phyloP scores from a whole-genome alignment of 164 flowering plant genomes.

The Sedum album region DNA sequence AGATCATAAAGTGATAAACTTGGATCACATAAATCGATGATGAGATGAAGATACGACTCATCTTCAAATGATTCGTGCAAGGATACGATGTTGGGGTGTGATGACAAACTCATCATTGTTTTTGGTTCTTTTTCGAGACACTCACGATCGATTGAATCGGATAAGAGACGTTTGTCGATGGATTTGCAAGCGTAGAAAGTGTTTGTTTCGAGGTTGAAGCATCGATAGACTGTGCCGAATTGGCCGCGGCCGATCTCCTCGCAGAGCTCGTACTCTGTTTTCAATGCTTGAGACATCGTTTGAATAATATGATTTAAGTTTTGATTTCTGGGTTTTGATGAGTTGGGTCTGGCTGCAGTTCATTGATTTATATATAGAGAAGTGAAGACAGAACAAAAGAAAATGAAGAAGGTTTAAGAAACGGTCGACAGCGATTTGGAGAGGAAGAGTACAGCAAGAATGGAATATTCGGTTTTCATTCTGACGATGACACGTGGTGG shows the following conservation, averaged over 20 bases:
- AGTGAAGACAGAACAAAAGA: too few relatives aligned
- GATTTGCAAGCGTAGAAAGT: constrained; percentile 56
- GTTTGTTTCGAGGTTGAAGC: constrained; percentile 30
- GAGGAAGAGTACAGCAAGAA: not conserved
- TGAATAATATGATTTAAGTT: not conserved
- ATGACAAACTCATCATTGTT: constrained; percentile 29
- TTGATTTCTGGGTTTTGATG: not conserved
- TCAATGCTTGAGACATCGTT: constrained; percentile 41
- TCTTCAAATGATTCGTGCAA: constrained; percentile 42
- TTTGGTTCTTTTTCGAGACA: constrained; percentile 61
- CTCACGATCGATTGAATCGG: constrained; percentile 42
- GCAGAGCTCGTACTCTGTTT: constrained; percentile 38
- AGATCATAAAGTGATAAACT: constrained; percentile 33
- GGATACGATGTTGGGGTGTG: constrained; percentile 37
- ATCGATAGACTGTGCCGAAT: constrained; percentile 59
- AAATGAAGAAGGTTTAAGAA: not conserved
- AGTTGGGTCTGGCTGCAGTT: not conserved
- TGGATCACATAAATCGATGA: constrained; percentile 39
- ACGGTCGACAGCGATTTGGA: not conserved
- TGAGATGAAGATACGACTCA: constrained; percentile 34
- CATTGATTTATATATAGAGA: not conserved
- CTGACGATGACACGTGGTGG: not conserved
- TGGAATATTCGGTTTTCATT: not conserved
- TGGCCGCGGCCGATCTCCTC: constrained; percentile 80
- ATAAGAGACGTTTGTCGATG: constrained; percentile 42